A percentile compares a stretch with the other conserved stretches of the same genome.
These are phyloP conservation scores for Kwoniella mangroviensis DNA, from an alignment of 768 basidiomycete genomes.

Conservation along the genomic window DNA sequence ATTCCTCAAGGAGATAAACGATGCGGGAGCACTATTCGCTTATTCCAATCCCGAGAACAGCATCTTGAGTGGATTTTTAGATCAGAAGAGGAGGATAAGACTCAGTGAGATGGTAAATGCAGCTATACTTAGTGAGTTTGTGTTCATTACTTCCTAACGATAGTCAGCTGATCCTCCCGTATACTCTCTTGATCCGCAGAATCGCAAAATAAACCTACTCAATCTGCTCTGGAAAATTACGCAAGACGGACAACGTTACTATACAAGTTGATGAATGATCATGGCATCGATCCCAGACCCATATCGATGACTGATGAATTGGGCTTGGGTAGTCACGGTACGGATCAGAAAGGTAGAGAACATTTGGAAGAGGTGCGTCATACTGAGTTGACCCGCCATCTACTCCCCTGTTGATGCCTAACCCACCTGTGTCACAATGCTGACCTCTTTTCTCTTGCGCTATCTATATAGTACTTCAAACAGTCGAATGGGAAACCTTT, in stretches of 20 bases:
- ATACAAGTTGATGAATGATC: conserved; percentile 31
- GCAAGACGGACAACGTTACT: conserved; percentile 33
- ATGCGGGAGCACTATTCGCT: conserved; percentile 79
- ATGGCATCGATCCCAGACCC: conserved; percentile 37
- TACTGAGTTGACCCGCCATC: background rate
- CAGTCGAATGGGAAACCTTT: conserved; percentile 22
- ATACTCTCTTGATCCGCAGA: background rate
- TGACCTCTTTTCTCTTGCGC: background rate
- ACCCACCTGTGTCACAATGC: background rate
- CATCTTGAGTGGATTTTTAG: conserved; percentile 74
- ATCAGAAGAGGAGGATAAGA: conserved; percentile 74
- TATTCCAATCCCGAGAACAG: conserved; percentile 80
- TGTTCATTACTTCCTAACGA: background rate
- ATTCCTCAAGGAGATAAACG: conserved; percentile 72
- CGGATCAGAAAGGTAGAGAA: conserved; percentile 37
- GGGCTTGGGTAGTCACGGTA: background rate
- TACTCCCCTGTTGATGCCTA: background rate
- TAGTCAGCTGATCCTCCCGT: background rate
- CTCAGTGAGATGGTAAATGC: conserved; percentile 87
- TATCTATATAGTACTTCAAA: conserved; percentile 32
- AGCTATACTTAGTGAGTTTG: conserved; percentile 76
- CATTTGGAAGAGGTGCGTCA: conserved; percentile 40
- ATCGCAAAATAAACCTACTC: conserved; percentile 7
- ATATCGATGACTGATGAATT: conserved; percentile 27
- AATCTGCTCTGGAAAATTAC: conserved; percentile 31